Base-by-base conservation (phyloP, 495 filamentous ascomycete genomes). In the Xylaria venustula region DNA sequence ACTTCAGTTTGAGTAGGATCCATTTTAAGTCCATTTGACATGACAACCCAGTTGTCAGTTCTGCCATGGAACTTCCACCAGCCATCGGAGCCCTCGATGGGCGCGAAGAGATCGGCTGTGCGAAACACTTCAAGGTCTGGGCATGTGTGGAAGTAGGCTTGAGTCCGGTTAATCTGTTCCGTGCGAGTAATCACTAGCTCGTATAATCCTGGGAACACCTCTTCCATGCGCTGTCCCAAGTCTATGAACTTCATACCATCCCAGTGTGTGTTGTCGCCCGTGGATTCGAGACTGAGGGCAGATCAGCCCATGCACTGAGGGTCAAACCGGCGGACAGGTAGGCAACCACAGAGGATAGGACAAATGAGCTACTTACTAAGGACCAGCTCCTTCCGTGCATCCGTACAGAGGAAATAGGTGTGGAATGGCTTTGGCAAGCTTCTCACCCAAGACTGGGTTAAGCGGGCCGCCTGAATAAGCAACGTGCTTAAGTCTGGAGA, bases 21-120 rank as follows among this genome's bases (percentile, higher is more conserved):
- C 32, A 81, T 61, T 67, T 86, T 87, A 56, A 85, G 79, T 2
- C 82, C 84, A 59, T 81, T 85, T 12, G 72, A 73, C 47, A 87
- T 73, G 0, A 83, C 81, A 36, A 88, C 77, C 26, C 85, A 66
- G 61, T 87, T 84, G 59, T 88, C 83, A 0, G 64, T 58, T 25
- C 84, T 72, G 0, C 81, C 79, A 25, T 64, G 58, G 60, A 77
- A 81, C 7, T 58, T 63, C 83, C 80, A 86, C 28, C 76, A 67
- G 7, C 71, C 64, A 0, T 74, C 66, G 0, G 81, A 77, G 50
- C 83, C 79, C 15, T 68, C 69, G 1, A 67, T 63, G 52, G 56
- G 56, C 1, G 46, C 56, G 34, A 77, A 88, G 0, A 87, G 74
- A 66, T 87, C 83, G 42, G 77, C 77, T 23, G 77, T 83, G 22